phyloP scores from a whole-genome alignment of 1,284 basidiomycete species.

The Cronartium quercuum region DNA sequence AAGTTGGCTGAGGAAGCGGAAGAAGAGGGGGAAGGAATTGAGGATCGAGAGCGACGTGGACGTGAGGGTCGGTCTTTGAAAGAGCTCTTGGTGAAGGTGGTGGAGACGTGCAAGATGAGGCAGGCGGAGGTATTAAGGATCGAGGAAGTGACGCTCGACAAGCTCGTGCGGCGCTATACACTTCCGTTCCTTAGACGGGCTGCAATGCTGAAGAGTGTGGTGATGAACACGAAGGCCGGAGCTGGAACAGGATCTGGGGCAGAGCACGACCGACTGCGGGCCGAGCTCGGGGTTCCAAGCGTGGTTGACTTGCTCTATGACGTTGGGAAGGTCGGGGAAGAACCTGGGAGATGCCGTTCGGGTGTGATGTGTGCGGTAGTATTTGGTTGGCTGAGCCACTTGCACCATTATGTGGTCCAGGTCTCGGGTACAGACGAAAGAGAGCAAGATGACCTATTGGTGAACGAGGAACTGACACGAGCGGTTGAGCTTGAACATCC shows the following conservation, averaged over 20 bases:
- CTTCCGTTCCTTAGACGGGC: conserved; percentile 87
- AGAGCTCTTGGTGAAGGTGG: background rate
- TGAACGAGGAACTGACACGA: conserved; percentile 47
- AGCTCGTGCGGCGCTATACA: conserved; percentile 31
- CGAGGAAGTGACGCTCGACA: conserved; percentile 28
- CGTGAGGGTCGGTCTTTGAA: conserved; percentile 4
- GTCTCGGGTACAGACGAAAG: background rate
- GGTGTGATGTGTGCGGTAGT: background rate
- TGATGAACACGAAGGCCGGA: background rate
- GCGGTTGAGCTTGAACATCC: conserved; percentile 72
- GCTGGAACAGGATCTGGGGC: background rate
- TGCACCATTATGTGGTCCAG: background rate
- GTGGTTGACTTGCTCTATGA: conserved; percentile 11
- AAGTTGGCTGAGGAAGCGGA: background rate
- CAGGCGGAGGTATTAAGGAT: conserved; percentile 15
- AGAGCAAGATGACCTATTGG: conserved; percentile 45
- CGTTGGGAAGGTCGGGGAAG: background rate
- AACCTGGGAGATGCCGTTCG: background rate
- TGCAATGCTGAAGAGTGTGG: conserved; percentile 64
- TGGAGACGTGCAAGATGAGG: conserved; percentile 28
- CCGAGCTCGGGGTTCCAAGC: conserved; percentile 17
- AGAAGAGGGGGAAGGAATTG: background rate
- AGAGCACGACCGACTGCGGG: conserved; percentile 19
- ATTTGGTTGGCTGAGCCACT: background rate
- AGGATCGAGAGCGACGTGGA: conserved; percentile 4